Base-by-base conservation (phyloP, 1,284 basidiomycete genomes). In the Exsudoporus floridanus region DNA sequence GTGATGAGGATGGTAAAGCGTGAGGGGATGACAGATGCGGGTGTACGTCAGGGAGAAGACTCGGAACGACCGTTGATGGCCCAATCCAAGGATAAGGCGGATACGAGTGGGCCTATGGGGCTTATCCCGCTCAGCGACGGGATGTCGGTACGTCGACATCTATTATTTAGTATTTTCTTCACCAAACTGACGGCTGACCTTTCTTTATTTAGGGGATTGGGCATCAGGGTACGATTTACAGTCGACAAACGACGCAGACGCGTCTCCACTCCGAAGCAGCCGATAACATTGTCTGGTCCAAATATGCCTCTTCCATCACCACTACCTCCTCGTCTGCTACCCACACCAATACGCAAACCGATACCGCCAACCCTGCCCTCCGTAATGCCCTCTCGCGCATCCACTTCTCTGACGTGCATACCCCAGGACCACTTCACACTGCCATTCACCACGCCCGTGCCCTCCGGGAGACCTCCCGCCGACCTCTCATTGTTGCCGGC, bases 221-320 rank as follows among this genome's bases (percentile, higher is more conserved):
- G 25, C 77, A 77, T 50, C 77, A 78, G 0, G 89, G 92, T 55
- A 90, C 88, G 1, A 70, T 88, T 0, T 90, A 90, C 54, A 83
- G 77, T 0, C 69, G 73, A 38, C 71, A 74, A 18, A 82, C 73
- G 51, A 86, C 87, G 5, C 44, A 63, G 2, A 77, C 83, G 61
- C 82, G 77, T 7, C 79, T 80, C 14, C 77, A 77, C 13, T 90
- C 86, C 1, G 81, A 86, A 25, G 87, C 86, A 1, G 88, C 88
- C 0, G 90, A 92, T 63, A 80, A 82, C 60, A 52, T 90, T 10
- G 59, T 80, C 5, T 91, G 88, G 88, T 74, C 73, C 1, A 75
- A 73, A 16, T 84, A 81, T 56, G 70, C 80, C 12, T 44, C 27
- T 13, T 8, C 19, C 28, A 28, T n/a, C n/a, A n/a, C n/a, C n/a